Evolutionary conservation across 768 basidiomycete genomes (phyloP).

Genomic region (Agaricus blazei): DNA sequence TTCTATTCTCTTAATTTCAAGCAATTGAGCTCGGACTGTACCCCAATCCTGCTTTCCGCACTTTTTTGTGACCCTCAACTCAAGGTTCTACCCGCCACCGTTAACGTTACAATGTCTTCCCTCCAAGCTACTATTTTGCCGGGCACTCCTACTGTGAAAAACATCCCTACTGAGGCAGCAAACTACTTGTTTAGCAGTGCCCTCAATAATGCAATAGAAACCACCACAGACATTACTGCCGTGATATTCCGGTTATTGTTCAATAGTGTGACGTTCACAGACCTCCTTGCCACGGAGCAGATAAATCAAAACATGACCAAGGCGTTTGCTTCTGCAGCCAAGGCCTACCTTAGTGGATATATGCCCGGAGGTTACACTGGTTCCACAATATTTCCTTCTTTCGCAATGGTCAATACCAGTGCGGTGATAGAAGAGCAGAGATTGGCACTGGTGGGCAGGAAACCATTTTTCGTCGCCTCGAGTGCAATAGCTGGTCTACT

Average conservation of each 20-base stretch:
- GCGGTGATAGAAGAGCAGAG: neutral
- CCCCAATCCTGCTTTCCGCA: neutral
- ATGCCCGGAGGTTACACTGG: neutral
- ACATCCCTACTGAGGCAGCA: neutral
- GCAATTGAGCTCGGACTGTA: no score
- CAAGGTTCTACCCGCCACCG: constrained; percentile 1
- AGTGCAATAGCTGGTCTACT: neutral
- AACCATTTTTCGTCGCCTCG: constrained; percentile 1
- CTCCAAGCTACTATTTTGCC: neutral
- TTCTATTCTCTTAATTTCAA: no score
- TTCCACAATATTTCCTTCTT: neutral
- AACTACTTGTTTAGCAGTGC: neutral
- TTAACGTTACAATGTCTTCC: neutral
- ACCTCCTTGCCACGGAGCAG: neutral
- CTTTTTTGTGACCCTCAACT: neutral
- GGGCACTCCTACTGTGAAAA: neutral
- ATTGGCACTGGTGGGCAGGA: neutral
- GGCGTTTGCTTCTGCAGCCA: neutral
- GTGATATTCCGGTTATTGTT: no score
- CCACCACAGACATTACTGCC: no score
- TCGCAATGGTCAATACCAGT: neutral
- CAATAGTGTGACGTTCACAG: no score
- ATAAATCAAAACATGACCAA: constrained; percentile 4
- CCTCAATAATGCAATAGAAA: no score
- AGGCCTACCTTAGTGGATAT: constrained; percentile 2